A percentile compares a stretch with the other conserved stretches of the same genome.
Evolutionary conservation across 1,284 basidiomycete species (phyloP).

Genomic region (Trichosporon asahii): DNA sequence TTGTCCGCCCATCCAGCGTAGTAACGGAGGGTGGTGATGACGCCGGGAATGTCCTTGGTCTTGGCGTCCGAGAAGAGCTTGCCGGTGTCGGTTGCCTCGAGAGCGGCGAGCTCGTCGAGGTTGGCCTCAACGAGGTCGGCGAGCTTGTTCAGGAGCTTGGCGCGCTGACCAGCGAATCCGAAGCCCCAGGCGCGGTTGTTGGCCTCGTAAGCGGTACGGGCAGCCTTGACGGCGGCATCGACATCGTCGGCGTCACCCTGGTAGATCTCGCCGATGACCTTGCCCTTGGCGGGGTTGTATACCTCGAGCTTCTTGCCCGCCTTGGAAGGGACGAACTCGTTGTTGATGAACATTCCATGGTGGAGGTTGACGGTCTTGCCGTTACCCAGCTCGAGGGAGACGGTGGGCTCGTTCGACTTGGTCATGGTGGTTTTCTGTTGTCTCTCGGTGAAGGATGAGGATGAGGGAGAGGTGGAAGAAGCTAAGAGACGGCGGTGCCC

Average conservation of each 20-base stretch:
- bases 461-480: neutral
- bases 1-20: slow-evolving; percentile 62
- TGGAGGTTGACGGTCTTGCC: slow-evolving; percentile 21
- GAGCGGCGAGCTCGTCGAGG: slow-evolving; percentile 62
- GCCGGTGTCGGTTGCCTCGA: slow-evolving; percentile 75
- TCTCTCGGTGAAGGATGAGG: neutral
- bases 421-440: neutral
- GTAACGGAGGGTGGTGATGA: slow-evolving; percentile 67
- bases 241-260: slow-evolving; percentile 61
- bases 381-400: slow-evolving; percentile 23
- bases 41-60: slow-evolving; percentile 79
- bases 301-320: slow-evolving; percentile 33
- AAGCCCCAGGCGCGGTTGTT: slow-evolving; percentile 68
- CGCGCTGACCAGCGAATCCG: slow-evolving; percentile 60
- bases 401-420: slow-evolving; percentile 9
- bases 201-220: slow-evolving; percentile 71
- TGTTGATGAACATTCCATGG: slow-evolving; percentile 34
- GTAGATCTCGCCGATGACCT: slow-evolving; percentile 45
- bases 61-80: slow-evolving; percentile 74
- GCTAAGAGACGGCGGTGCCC: neutral
- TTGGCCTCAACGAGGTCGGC: slow-evolving; percentile 88
- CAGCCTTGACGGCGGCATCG: slow-evolving; percentile 75
- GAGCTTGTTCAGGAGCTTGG: slow-evolving; percentile 70
- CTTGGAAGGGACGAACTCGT: slow-evolving; percentile 35
- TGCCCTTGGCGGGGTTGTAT: slow-evolving; percentile 57